Evolutionary conservation across 805 yeast species (phyloP), one percentile per base, ranked within the genome.

Genomic region (Scheffersomyces coipomensis): DNA sequence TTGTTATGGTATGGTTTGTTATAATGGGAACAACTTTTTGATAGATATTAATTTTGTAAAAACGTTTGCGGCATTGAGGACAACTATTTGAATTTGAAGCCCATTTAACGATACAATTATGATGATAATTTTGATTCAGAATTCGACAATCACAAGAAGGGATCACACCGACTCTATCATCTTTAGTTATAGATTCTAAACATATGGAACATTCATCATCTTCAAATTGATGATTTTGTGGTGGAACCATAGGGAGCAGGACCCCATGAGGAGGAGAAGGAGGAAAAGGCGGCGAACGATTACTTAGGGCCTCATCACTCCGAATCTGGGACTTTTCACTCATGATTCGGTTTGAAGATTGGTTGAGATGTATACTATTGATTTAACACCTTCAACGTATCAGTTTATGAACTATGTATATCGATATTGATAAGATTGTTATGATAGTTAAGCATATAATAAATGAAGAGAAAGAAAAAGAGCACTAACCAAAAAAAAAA

Each of bases 171-270:
- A 62, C 38, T 10, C 32, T 29, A 16, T 49, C 48, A 10, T 35
- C 27, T 10, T 24, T 37, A 8, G 19, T 33, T 31, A 55, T 46
- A 15, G 47, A 27, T 23, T 59, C 86, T 33, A 81, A 64, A 49
- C 89, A 83, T 29, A 83, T 81, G n/a, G 81, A 71, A 53, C 89
- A 83, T 38, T 66, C 74, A 24, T 56, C 56, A 11, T 40, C 52
- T 9, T 23, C 9, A 11, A 9, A 13, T 7, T 16, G 27, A 17
- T 9, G 27, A 30, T 16, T 21, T 21, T 21, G 18, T 15, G 30
- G 30, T n/a, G 18, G 7, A 13, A 12, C 13, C 7, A 11, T 6
- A 10, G 27, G 13, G 12, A 7, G 27, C 24, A 7, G 24, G 9
- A 10, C 6, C 24, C 10, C 24, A 22, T 7, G 9, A 8, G 27